Evolutionary conservation across 306 rosid species (phyloP).

Genomic region (Ammopiptanthus mongolicus): DNA sequence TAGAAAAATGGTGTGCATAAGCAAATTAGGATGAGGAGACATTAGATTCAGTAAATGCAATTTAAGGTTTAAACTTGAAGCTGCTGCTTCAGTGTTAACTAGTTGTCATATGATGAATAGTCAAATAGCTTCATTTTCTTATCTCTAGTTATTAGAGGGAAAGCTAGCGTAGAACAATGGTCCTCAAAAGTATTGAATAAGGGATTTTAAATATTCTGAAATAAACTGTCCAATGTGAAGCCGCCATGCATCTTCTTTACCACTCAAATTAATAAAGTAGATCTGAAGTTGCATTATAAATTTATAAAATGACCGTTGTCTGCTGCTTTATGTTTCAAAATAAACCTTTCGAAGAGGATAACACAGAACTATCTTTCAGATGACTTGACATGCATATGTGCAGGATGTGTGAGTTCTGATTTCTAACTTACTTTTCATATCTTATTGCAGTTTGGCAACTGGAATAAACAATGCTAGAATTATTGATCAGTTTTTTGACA

Average conservation of each 20-base stretch:
- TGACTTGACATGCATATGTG: slow-evolving; percentile 1
- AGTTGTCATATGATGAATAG: not conserved
- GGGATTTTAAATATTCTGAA: not conserved
- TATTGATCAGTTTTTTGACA: slow-evolving; percentile 78
- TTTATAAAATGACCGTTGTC: not conserved
- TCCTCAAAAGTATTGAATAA: no score
- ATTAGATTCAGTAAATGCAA: not conserved
- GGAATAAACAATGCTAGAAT: slow-evolving; percentile 63
- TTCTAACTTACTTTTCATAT: not conserved
- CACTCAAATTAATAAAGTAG: not conserved
- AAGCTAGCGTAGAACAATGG: not conserved
- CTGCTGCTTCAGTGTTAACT: not conserved
- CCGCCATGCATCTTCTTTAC: not conserved
- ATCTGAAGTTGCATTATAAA: slow-evolving; percentile 1
- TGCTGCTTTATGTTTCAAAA: not conserved
- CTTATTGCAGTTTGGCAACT: slow-evolving; percentile 57
- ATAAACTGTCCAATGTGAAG: not conserved
- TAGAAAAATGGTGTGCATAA: not conserved
- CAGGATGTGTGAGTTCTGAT: not conserved
- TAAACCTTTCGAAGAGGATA: not conserved
- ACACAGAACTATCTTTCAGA: not conserved
- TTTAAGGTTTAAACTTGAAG: not conserved
- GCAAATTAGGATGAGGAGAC: not conserved
- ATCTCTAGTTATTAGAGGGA: not conserved
- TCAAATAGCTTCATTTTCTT: not conserved